phyloP scores from a whole-genome alignment of 305 asterid species.

The Coffea humblotiana region DNA sequence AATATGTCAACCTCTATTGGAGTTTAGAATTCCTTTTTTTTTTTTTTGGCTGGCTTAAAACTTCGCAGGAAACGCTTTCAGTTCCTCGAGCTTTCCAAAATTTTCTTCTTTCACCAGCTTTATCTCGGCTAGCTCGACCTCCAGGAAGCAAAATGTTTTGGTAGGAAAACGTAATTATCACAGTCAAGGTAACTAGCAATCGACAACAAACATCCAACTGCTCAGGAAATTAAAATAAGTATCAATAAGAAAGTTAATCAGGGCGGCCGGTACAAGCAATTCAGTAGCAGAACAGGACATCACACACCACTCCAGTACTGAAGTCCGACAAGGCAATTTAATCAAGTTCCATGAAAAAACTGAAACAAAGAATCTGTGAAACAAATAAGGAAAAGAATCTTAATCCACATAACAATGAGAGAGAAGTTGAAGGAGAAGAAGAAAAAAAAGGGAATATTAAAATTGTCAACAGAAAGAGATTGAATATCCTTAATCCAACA shows the following conservation, averaged over 20 bases:
- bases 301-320: too few relatives aligned
- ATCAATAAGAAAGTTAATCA: background rate
- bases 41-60: background rate
- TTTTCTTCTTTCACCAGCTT: background rate
- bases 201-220: background rate
- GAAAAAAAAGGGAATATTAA: background rate
- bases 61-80: background rate
- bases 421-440: background rate
- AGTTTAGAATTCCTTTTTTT: too few relatives aligned
- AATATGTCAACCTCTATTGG: too few relatives aligned
- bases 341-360: background rate
- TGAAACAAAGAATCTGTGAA: background rate
- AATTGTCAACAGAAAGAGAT: background rate
- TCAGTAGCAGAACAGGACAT: background rate
- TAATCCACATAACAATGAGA: background rate
- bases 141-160: background rate
- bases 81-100: background rate
- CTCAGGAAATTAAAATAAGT: background rate
- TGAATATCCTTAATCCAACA: background rate
- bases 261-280: background rate
- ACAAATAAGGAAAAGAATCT: background rate
- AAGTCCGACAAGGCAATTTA: background rate
- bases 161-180: background rate
- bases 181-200: background rate
- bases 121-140: background rate